Evolutionary conservation across 495 filamentous ascomycete genomes (phyloP).

Genomic region (Jackrogersella multiformis): DNA sequence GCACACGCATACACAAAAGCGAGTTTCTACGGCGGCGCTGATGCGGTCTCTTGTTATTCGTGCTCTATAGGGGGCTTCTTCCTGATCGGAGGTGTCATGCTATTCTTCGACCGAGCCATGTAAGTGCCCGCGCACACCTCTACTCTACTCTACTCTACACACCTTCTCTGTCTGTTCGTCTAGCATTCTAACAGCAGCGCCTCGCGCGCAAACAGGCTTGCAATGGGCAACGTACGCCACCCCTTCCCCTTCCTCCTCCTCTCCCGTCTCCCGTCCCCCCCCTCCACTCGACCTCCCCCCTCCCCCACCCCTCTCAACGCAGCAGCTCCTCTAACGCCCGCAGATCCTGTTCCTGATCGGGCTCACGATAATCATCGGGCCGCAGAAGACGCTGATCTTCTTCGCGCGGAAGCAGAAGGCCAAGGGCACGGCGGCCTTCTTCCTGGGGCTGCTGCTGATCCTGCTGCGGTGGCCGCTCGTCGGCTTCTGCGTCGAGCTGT

Average conservation of each 20-base stretch:
- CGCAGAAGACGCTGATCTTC: constrained; percentile 87
- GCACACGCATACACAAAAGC: background rate
- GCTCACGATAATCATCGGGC: constrained; percentile 93
- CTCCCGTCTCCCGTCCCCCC: background rate
- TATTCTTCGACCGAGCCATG: constrained; percentile 98
- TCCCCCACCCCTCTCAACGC: constrained; percentile 1
- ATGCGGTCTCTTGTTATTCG: constrained; percentile 32
- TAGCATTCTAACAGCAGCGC: constrained; percentile 5
- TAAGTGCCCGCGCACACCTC: constrained; percentile 58
- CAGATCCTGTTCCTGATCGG: constrained; percentile 97
- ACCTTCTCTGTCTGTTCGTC: too few relatives aligned
- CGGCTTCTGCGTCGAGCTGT: constrained; percentile 89
- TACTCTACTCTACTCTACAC: too few relatives aligned
- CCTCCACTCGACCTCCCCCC: background rate
- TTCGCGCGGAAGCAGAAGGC: constrained; percentile 93
- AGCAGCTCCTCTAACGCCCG: constrained; percentile 11
- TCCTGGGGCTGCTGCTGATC: constrained; percentile 84
- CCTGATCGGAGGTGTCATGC: constrained; percentile 87
- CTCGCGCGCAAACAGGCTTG: constrained; percentile 63
- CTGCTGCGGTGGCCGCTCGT: constrained; percentile 86
- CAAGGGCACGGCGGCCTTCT: constrained; percentile 90
- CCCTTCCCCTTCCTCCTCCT: constrained; percentile 2
- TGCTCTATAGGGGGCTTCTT: constrained; percentile 79
- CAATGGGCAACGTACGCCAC: constrained; percentile 82
- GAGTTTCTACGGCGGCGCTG: constrained; percentile 11